Percentiles rank a stretch among this genome's conserved stretches.
phyloP scores from a whole-genome alignment of 2,329 filamentous ascomycete species.

The Zasmidium angulare region DNA sequence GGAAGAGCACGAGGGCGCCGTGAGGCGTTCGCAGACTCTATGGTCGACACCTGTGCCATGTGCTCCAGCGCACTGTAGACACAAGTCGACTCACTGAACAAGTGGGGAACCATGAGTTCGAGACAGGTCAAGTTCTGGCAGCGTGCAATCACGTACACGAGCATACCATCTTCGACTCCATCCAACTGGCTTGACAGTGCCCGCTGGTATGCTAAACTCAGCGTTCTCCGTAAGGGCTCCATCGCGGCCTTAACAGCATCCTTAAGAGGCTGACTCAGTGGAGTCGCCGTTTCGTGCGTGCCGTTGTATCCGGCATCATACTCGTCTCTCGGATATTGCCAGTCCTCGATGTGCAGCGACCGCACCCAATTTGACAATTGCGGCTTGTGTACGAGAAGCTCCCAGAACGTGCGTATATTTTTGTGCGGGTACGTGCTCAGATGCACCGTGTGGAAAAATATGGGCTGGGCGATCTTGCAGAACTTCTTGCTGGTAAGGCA shows the following conservation, averaged over 20 bases:
- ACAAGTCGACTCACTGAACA: not conserved
- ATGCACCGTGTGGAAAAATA: constrained; percentile 4
- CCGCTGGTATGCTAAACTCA: not conserved
- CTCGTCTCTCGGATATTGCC: not conserved
- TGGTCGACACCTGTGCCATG: not conserved
- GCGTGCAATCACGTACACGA: not conserved
- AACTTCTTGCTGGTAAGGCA: constrained; percentile 7
- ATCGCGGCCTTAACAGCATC: not conserved
- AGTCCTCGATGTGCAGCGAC: not conserved
- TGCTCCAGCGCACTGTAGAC: not conserved
- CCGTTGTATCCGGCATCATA: no score
- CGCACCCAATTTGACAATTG: not conserved
- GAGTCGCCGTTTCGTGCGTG: not conserved
- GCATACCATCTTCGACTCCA: not conserved
- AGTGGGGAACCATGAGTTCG: not conserved
- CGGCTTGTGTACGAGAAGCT: not conserved
- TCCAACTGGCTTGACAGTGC: not conserved
- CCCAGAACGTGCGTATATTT: not conserved
- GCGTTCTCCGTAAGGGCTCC: not conserved
- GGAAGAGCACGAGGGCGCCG: not conserved
- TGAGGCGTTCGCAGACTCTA: not conserved
- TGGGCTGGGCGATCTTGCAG: constrained; percentile 9
- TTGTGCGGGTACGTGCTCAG: not conserved
- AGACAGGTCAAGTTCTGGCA: not conserved
- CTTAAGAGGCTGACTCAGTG: not conserved